phyloP scores from a whole-genome alignment of 2,329 filamentous ascomycete genomes.

The Claviceps paspali region DNA sequence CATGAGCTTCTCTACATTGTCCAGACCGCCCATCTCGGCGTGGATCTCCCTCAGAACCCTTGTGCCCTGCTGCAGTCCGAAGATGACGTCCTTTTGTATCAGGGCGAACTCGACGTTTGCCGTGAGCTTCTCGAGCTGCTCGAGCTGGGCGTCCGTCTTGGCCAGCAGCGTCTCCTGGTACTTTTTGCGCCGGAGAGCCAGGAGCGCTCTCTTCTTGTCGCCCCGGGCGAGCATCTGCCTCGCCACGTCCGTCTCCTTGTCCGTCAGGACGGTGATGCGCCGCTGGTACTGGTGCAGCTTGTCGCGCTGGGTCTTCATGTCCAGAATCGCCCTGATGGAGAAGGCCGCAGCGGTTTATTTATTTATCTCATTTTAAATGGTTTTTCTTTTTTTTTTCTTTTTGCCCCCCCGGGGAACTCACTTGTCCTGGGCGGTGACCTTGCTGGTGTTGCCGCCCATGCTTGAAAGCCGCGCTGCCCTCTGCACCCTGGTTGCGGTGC shows the following conservation, averaged over 20 bases:
- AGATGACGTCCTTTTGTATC: slow-evolving; percentile 92
- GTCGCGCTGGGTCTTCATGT: slow-evolving; percentile 95
- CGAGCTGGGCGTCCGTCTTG: slow-evolving; percentile 88
- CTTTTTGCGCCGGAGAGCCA: slow-evolving; percentile 87
- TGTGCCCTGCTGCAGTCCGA: slow-evolving; percentile 83
- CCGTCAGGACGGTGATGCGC: slow-evolving; percentile 71
- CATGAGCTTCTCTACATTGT: slow-evolving; percentile 89
- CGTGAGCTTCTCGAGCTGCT: slow-evolving; percentile 78
- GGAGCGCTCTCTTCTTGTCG: slow-evolving; percentile 67
- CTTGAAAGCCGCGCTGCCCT: too few relatives aligned
- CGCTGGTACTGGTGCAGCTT: slow-evolving; percentile 93
- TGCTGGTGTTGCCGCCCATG: slow-evolving; percentile 43
- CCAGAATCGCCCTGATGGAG: slow-evolving; percentile 67
- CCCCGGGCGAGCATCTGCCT: slow-evolving; percentile 64
- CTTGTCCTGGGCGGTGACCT: slow-evolving; percentile 68
- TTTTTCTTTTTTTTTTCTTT: too few relatives aligned
- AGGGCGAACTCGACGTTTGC: slow-evolving; percentile 86
- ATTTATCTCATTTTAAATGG: too few relatives aligned
- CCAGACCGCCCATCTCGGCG: slow-evolving; percentile 87
- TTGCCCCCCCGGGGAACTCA: too few relatives aligned
- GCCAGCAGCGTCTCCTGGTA: slow-evolving; percentile 82
- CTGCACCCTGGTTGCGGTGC: too few relatives aligned
- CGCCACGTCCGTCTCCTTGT: slow-evolving; percentile 76
- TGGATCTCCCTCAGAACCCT: slow-evolving; percentile 82
- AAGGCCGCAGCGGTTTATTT: too few relatives aligned